phyloP scores from a whole-genome alignment of 306 rosid species.

The Pyrus betulifolia region DNA sequence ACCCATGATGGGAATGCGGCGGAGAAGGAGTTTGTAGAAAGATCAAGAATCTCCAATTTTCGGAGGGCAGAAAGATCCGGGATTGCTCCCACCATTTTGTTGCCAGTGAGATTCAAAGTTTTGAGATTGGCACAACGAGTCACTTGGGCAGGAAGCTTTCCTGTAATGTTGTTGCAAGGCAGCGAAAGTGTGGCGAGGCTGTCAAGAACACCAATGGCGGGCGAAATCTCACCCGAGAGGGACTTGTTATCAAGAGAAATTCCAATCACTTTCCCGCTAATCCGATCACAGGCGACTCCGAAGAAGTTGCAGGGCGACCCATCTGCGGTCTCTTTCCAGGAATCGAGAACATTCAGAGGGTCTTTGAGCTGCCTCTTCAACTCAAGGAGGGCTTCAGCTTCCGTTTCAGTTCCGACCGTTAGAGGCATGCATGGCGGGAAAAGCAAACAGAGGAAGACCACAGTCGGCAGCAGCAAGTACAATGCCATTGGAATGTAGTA shows the following conservation, averaged over 20 bases:
- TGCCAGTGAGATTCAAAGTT: constrained; percentile 59
- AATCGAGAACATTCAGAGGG: constrained; percentile 40
- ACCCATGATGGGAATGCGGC: constrained; percentile 68
- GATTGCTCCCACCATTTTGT: constrained; percentile 44
- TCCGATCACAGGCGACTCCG: constrained; percentile 55
- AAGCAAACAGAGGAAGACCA: constrained; percentile 13
- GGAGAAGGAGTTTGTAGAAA: constrained; percentile 52
- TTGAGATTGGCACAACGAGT: constrained; percentile 40
- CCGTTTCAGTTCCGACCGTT: constrained; percentile 22
- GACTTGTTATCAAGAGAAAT: constrained; percentile 53
- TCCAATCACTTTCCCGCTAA: constrained; percentile 43
- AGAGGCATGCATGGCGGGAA: constrained; percentile 48
- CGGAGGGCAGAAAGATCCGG: constrained; percentile 67
- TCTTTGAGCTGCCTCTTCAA: constrained; percentile 68
- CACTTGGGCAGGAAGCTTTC: constrained; percentile 51
- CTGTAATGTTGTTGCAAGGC: constrained; percentile 53
- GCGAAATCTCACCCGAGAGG: constrained; percentile 60
- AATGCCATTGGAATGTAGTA: constrained; percentile 11
- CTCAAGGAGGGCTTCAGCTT: constrained; percentile 50
- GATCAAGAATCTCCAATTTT: constrained; percentile 58
- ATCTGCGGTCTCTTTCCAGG: constrained; percentile 52
- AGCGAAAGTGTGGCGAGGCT: constrained; percentile 48
- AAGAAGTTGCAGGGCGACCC: constrained; percentile 49
- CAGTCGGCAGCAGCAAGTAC: neutral
- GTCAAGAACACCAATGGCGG: constrained; percentile 45